Evolutionary conservation across 75 land plant genomes (phyloP).

Genomic region (Gnetum montanum): DNA sequence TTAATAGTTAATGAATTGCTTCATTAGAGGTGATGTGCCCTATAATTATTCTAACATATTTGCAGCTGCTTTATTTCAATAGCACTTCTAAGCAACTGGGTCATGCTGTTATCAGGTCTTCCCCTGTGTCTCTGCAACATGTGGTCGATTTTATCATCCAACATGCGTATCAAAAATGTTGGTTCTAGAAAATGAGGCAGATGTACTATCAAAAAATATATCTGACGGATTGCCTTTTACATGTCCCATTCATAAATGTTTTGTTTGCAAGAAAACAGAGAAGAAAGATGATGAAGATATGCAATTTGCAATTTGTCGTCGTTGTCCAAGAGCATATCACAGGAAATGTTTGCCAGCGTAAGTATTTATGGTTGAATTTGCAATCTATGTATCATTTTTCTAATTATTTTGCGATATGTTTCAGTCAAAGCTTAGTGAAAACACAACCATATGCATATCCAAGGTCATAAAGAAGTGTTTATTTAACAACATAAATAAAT

Average conservation of each 20-base stretch:
- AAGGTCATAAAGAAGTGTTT: no score
- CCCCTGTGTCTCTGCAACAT: constrained; percentile 66
- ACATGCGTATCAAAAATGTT: constrained; percentile 50
- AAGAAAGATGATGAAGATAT: constrained; percentile 30
- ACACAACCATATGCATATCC: not conserved
- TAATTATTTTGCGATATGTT: not conserved
- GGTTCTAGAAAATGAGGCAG: constrained; percentile 19
- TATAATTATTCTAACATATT: no score
- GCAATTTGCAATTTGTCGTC: constrained; percentile 76
- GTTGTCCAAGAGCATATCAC: constrained; percentile 85
- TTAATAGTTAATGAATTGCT: no score
- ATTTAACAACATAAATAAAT: no score
- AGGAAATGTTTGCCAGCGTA: constrained; percentile 80
- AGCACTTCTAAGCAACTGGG: no score
- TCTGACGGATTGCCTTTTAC: constrained; percentile 45
- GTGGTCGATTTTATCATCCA: constrained; percentile 89
- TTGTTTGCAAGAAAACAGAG: constrained; percentile 47
- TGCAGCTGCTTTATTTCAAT: no score
- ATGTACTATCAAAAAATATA: constrained; percentile 29
- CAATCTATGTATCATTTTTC: not conserved
- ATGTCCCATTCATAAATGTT: constrained; percentile 73
- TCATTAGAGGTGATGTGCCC: no score
- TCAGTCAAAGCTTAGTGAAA: constrained; percentile 3
- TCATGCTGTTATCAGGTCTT: constrained; percentile 49
- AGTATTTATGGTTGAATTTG: not conserved